Evolutionary conservation across 768 basidiomycete genomes (phyloP).

Genomic region (Clathrus columnatus): DNA sequence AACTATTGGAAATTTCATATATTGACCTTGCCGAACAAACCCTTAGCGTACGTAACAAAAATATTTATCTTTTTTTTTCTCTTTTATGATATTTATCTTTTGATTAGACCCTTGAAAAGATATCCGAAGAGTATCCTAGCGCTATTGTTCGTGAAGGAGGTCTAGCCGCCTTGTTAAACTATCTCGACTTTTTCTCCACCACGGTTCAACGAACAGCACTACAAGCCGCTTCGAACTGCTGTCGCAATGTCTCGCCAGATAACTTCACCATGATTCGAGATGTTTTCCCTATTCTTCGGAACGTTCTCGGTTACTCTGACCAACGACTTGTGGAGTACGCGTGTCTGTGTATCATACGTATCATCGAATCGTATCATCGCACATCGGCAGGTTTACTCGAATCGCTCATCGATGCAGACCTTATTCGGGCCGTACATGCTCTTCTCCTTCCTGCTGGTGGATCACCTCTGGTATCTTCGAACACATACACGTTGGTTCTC

Average conservation of each 20-base stretch:
- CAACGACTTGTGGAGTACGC: slow-evolving; percentile 97
- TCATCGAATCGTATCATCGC: slow-evolving; percentile 87
- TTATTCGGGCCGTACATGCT: slow-evolving; percentile 76
- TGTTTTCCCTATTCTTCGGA: slow-evolving; percentile 88
- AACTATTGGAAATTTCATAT: slow-evolving; percentile 92
- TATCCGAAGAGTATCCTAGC: slow-evolving; percentile 94
- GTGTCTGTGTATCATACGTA: slow-evolving; percentile 88
- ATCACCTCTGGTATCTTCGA: slow-evolving; percentile 74
- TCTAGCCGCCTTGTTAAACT: slow-evolving; percentile 84
- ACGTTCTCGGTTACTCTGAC: slow-evolving; percentile 86
- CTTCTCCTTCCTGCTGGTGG: slow-evolving; percentile 80
- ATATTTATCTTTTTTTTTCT: slow-evolving; percentile 8
- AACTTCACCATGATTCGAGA: slow-evolving; percentile 83
- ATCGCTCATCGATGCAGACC: slow-evolving; percentile 66
- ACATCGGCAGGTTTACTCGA: slow-evolving; percentile 81
- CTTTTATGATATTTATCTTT: slow-evolving; percentile 11
- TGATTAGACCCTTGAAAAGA: slow-evolving; percentile 89
- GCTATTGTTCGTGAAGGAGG: slow-evolving; percentile 96
- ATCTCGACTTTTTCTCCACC: slow-evolving; percentile 97
- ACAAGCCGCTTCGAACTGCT: slow-evolving; percentile 95
- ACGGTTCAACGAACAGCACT: slow-evolving; percentile 95
- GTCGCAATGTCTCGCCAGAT: slow-evolving; percentile 83
- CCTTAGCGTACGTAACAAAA: slow-evolving; percentile 67
- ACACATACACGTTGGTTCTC: slow-evolving; percentile 83
- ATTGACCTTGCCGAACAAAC: slow-evolving; percentile 99